Evolutionary conservation across 768 basidiomycete genomes (phyloP), one percentile per base, ranked within the genome.

Genomic region (Wakefieldia striispora): DNA sequence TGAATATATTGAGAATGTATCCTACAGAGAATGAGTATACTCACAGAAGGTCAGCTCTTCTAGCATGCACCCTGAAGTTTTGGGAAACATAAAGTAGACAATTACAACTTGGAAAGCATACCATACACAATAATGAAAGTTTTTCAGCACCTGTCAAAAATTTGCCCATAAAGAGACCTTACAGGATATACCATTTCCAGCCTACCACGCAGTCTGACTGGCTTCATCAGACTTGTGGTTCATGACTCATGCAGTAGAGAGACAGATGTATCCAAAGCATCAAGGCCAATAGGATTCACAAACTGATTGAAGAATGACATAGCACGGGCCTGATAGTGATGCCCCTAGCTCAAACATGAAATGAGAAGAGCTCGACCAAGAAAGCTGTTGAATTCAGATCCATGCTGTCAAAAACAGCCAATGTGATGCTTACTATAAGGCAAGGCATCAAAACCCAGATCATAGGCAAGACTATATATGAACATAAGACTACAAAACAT

Each of bases 351-450:
- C 83, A 79, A 23, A 75, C 72, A 52, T 79, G 76, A 69, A 72
- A 84, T 0, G 82, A 82, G 71, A 84, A 84, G 24, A 85, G 60
- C 57, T 84, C 83, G 26, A 83, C 80, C 50, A 83, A 66, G 75
- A 74, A 84, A 6, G 80, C 81, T 81, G 54, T 16, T 19, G 12
- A 23, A 23, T 23, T 4, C 13, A 13, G 3, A 29, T 29, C 59
- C 16, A n/a, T 23, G 8, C 53, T 9, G 47, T 23, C 8, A 17
- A 23, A 6, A n/a, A n/a, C n/a, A n/a, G n/a, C n/a, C n/a, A n/a
- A n/a, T n/a, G 26, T 31, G 14, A 10, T 8, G 24, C 55, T 43
- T 16, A 49, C 52, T 40, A 38, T 43, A 47, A 2, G 41, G 26
- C 31, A 56, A 12, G 24, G 48, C 21, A 4, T 12, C 27, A 17